phyloP scores from a whole-genome alignment of 257 asterid species.

The Eucommia ulmoides region DNA sequence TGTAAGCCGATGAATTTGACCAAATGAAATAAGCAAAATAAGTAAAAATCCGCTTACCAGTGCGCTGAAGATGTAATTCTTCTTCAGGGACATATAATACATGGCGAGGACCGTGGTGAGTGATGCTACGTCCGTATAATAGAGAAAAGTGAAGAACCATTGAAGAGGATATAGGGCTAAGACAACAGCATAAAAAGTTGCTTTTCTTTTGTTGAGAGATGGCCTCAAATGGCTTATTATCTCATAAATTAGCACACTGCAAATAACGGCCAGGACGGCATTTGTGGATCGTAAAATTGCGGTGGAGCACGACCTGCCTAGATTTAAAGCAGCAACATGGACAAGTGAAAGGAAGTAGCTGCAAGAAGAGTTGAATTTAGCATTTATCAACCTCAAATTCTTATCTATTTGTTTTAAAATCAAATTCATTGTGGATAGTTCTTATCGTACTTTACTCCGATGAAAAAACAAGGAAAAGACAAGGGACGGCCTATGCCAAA shows the following conservation, averaged over 20 bases:
- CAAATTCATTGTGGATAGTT: background rate
- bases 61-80: conserved; percentile 61
- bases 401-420: conserved; percentile 15
- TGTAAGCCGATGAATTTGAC: background rate
- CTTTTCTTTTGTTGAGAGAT: conserved; percentile 55
- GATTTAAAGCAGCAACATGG: conserved; percentile 49
- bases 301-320: conserved; percentile 57
- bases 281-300: conserved; percentile 63
- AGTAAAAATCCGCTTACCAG: conserved; percentile 51
- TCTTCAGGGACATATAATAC: conserved; percentile 61
- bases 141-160: conserved; percentile 88
- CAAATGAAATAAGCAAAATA: conserved; percentile 1
- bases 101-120: conserved; percentile 76
- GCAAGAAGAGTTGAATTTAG: too few species aligned
- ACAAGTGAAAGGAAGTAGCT: conserved; percentile 96
- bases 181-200: conserved; percentile 54
- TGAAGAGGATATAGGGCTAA: conserved; percentile 82
- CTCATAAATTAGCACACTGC: conserved; percentile 60
- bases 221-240: conserved; percentile 58
- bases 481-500: background rate
- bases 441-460: background rate
- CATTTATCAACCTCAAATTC: conserved; percentile 24
- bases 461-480: background rate
- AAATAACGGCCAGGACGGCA: conserved; percentile 59
- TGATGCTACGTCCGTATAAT: conserved; percentile 91